Conservation (phyloP, 2,329 filamentous ascomycete species). For the Penicillium verrucosum region DNA sequence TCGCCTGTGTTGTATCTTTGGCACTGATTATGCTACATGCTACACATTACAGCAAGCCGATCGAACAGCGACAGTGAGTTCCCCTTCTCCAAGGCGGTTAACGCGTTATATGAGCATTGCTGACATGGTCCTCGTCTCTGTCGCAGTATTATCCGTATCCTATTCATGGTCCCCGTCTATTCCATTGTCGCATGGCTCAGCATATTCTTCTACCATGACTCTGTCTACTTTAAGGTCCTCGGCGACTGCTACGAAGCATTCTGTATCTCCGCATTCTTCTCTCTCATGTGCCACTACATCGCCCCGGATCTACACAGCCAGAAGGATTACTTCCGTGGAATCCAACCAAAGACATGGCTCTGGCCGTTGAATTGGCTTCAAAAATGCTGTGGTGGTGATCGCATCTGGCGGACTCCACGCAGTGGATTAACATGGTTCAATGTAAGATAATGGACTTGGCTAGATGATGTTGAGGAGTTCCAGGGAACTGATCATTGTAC, state of each 20-base stretch:
- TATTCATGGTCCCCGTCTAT: constrained; percentile 83
- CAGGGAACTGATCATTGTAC: constrained; percentile 2
- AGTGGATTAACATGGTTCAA: constrained; percentile 80
- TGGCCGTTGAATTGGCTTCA: constrained; percentile 68
- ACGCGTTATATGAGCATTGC: constrained; percentile 30
- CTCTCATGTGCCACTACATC: constrained; percentile 24
- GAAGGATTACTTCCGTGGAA: constrained; percentile 71
- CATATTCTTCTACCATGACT: constrained; percentile 69
- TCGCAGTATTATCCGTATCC: constrained; percentile 74
- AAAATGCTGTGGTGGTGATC: constrained; percentile 64
- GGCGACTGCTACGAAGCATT: constrained; percentile 86
- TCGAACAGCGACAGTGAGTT: constrained; percentile 62
- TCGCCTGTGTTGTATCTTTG: constrained; percentile 52
- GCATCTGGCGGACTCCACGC: constrained; percentile 65
- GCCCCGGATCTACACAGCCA: constrained; percentile 70
- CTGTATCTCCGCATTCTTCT: constrained; percentile 79
- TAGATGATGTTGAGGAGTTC: not conserved
- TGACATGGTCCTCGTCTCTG: constrained; percentile 42
- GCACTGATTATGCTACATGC: constrained; percentile 57
- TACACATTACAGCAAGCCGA: constrained; percentile 58
- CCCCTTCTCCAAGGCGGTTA: constrained; percentile 58
- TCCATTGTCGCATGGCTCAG: constrained; percentile 69
- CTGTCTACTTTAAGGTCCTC: constrained; percentile 75
- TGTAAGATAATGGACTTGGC: constrained; percentile 13
- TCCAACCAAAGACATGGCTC: constrained; percentile 68